Percentiles rank a stretch among this genome's conserved stretches.
Evolutionary conservation across 2,329 filamentous ascomycete species (phyloP).

Genomic region (Fusarium sacchari): DNA sequence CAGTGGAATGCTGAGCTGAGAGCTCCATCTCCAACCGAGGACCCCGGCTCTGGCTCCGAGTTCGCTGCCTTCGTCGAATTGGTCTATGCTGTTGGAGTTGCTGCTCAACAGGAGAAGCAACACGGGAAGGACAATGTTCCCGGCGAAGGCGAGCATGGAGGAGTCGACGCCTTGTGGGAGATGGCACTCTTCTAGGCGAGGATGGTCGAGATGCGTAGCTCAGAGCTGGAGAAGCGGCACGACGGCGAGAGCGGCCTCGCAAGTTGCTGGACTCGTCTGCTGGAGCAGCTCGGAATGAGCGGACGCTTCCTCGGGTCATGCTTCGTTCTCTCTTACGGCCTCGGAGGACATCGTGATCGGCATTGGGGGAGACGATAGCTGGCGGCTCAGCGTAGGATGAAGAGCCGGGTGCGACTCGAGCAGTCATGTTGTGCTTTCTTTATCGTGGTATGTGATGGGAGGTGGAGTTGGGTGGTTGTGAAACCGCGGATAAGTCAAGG

Average conservation of each 20-base stretch:
- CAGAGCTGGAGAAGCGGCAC: constrained; percentile 51
- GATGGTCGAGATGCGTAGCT: constrained; percentile 47
- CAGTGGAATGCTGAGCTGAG: constrained; percentile 37
- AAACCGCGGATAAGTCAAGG: constrained; percentile 2
- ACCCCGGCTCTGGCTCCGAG: constrained; percentile 52
- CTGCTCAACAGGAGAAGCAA: constrained; percentile 49
- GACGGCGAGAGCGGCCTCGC: constrained; percentile 53
- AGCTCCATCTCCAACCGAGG: constrained; percentile 46
- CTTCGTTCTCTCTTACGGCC: constrained; percentile 55
- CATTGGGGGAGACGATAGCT: constrained; percentile 32
- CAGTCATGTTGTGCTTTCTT: constrained; percentile 39
- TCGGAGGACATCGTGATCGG: constrained; percentile 47
- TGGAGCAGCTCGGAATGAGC: constrained; percentile 44
- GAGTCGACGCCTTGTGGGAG: constrained; percentile 55
- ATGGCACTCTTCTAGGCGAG: constrained; percentile 49
- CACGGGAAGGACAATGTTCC: constrained; percentile 56
- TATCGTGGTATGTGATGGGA: not conserved
- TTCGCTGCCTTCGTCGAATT: constrained; percentile 50
- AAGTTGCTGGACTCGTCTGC: constrained; percentile 56
- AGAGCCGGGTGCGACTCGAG: constrained; percentile 30
- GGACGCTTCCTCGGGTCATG: constrained; percentile 47
- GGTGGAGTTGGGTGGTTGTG: constrained; percentile 4
- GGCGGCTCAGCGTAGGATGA: constrained; percentile 40
- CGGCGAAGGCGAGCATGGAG: constrained; percentile 55
- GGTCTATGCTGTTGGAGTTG: constrained; percentile 41